Evolutionary conservation across 2,329 filamentous ascomycete genomes (phyloP).

Genomic region (Tolypocladium ophioglossoides): DNA sequence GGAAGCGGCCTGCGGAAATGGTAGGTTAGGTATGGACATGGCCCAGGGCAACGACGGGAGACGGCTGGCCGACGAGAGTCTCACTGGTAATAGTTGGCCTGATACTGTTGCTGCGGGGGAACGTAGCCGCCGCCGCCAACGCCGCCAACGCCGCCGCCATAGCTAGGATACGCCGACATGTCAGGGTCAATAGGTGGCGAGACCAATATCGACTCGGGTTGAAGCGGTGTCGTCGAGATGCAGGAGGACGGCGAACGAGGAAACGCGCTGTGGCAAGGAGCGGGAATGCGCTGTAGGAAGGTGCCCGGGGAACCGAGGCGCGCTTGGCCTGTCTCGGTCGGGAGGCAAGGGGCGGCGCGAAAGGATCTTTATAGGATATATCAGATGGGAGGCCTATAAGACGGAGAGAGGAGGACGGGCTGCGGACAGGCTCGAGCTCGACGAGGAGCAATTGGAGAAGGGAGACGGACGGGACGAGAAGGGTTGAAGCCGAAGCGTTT

Average conservation of each 20-base stretch:
- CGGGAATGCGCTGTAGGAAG: neutral
- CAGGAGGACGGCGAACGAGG: neutral
- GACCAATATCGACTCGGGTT: neutral
- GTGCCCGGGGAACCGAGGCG: neutral
- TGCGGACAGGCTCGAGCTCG: neutral
- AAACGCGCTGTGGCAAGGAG: neutral
- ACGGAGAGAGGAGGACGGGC: neutral
- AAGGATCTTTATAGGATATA: neutral
- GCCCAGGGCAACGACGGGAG: neutral
- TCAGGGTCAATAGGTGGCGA: conserved; percentile 2
- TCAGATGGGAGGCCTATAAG: neutral
- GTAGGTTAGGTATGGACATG: neutral
- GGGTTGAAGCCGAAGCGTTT: neutral
- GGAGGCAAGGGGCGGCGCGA: neutral
- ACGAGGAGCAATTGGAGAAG: neutral
- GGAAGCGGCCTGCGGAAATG: conserved; percentile 1
- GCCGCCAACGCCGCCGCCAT: conserved; percentile 39
- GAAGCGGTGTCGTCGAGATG: neutral
- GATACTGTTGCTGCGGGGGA: conserved; percentile 27
- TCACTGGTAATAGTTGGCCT: conserved; percentile 19
- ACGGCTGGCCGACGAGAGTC: neutral
- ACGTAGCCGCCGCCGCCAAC: conserved; percentile 37
- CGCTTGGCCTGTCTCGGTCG: neutral
- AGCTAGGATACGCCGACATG: conserved; percentile 56
- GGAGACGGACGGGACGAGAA: neutral